phyloP scores from a whole-genome alignment of 2,329 filamentous ascomycete species.

The Escovopsis sp. region DNA sequence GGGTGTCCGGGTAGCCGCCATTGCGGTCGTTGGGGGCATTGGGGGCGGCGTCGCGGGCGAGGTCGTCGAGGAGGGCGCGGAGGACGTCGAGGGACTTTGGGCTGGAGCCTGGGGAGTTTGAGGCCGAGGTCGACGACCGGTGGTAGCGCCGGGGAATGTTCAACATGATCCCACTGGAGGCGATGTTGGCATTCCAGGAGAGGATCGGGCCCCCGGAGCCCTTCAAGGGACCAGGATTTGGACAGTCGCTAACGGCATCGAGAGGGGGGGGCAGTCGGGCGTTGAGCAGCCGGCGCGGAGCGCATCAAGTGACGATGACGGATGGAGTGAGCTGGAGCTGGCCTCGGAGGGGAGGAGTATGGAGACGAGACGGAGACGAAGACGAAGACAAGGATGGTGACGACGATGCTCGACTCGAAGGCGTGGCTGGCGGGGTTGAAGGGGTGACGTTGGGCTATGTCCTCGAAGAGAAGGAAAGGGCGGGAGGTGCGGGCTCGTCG shows the following conservation, averaged over 20 bases:
- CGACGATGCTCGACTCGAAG: too few species aligned
- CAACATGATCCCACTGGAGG: constrained; percentile 28
- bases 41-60: constrained; percentile 21
- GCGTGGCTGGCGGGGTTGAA: too few species aligned
- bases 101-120: constrained; percentile 35
- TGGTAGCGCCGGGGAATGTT: constrained; percentile 37
- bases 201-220: constrained; percentile 16
- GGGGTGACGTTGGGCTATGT: too few species aligned
- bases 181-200: constrained; percentile 14
- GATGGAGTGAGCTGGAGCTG: too few species aligned
- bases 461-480: too few species aligned
- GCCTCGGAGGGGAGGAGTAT: too few species aligned
- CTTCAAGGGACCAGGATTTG: constrained; percentile 23
- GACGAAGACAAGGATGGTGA: too few species aligned
- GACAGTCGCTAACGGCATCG: constrained; percentile 20
- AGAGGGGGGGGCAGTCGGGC: constrained; percentile 10
- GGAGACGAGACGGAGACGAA: too few species aligned
- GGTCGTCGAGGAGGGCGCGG: constrained; percentile 35
- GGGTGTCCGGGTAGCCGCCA: constrained; percentile 31
- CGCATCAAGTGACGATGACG: constrained; percentile 4
- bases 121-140: constrained; percentile 49
- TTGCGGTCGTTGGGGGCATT: constrained; percentile 11
- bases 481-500: too few species aligned
- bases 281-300: constrained; percentile 15
- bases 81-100: constrained; percentile 44